A percentile compares a stretch with the other conserved stretches of the same genome.
phyloP scores from a whole-genome alignment of 2,329 filamentous ascomycete genomes.

The Pseudomassariella vexata region DNA sequence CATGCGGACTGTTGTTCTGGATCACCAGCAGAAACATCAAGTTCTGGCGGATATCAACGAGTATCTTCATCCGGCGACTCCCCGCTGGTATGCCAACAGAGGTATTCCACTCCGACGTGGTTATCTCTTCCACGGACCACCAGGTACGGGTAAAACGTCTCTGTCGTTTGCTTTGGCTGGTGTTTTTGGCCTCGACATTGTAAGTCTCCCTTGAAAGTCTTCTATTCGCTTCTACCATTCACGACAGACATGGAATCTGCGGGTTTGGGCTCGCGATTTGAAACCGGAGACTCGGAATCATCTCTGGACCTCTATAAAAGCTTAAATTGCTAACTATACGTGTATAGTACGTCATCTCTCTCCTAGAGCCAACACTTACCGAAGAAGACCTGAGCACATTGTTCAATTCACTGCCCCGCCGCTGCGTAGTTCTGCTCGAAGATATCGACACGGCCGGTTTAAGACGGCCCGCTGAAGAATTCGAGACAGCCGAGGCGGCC shows the following conservation, averaged over 20 bases:
- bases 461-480: constrained; percentile 30
- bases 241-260: too few relatives aligned
- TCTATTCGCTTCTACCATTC: too few relatives aligned
- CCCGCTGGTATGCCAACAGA: constrained; percentile 67
- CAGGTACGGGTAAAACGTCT: constrained; percentile 68
- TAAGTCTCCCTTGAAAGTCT: too few relatives aligned
- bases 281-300: too few relatives aligned
- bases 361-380: constrained; percentile 53
- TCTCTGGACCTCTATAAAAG: too few relatives aligned
- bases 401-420: constrained; percentile 54
- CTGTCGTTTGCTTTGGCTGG: constrained; percentile 62
- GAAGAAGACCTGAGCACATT: constrained; percentile 56
- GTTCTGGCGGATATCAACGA: constrained; percentile 71
- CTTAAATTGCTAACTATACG: too few relatives aligned
- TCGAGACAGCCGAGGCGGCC: constrained; percentile 17
- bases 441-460: constrained; percentile 65
- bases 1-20: constrained; percentile 71
- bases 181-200: constrained; percentile 60
- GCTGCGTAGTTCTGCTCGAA: constrained; percentile 62
- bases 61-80: constrained; percentile 65
- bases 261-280: too few relatives aligned
- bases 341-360: constrained; percentile 58
- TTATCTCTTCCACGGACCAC: constrained; percentile 72
- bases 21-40: constrained; percentile 57
- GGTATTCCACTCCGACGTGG: constrained; percentile 73